Evolutionary conservation across 73 alveolate genomes (phyloP).

Genomic region (Symbiodinium pilosum): DNA sequence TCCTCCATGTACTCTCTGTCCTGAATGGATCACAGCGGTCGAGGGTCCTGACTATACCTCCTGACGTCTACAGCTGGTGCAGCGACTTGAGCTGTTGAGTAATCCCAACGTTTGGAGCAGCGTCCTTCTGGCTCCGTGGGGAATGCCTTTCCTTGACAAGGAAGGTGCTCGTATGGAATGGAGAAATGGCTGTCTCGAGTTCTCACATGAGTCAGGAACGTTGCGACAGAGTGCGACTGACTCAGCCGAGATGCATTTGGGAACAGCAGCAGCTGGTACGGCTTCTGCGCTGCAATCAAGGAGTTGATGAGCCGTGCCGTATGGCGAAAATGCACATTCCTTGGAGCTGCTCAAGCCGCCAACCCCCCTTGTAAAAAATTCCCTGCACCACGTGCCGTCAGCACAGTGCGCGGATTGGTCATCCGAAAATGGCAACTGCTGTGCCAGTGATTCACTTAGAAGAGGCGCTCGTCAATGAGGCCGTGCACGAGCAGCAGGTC

Average conservation of each 20-base stretch:
- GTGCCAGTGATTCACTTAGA: background rate
- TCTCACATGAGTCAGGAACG: no score
- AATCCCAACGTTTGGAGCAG: background rate
- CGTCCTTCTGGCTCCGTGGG: slow-evolving; percentile 93
- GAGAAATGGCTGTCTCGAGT: no score
- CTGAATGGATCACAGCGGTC: background rate
- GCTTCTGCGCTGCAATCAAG: slow-evolving; percentile 91
- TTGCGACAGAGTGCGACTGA: no score
- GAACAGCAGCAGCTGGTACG: slow-evolving; percentile 93
- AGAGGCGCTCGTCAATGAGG: slow-evolving; percentile 46
- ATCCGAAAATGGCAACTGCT: no score
- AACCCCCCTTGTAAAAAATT: no score
- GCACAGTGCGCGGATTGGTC: no score
- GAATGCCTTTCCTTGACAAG: slow-evolving; percentile 71
- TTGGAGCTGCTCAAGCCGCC: background rate
- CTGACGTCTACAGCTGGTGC: background rate
- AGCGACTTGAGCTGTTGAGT: background rate
- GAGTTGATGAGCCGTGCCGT: slow-evolving; percentile 93
- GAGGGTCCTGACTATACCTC: background rate
- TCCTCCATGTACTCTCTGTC: slow-evolving; percentile 87
- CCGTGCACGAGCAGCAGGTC: slow-evolving; percentile 93
- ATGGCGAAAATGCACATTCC: slow-evolving; percentile 95
- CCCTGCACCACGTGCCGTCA: no score
- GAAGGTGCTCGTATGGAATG: no score
- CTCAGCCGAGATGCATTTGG: slow-evolving; percentile 57